Conservation (phyloP, 2,329 filamentous ascomycete species). For the Paecilomyces sp. region DNA sequence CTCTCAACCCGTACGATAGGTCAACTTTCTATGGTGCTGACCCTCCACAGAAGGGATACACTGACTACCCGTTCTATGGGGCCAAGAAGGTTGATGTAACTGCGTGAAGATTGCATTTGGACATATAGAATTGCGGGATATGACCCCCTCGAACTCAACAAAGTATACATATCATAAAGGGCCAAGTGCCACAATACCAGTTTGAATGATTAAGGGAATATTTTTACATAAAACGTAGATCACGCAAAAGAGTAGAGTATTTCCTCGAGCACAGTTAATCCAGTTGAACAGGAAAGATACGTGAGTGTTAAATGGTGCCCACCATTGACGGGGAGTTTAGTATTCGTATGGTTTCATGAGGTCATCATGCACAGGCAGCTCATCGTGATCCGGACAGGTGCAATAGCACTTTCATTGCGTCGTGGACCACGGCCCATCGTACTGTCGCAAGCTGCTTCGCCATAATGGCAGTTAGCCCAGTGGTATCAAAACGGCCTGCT, state of each 20-base stretch:
- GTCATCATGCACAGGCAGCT: background rate
- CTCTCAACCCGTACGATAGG: constrained; percentile 32
- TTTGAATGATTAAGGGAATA: background rate
- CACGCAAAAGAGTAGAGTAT: background rate
- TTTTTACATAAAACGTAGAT: background rate
- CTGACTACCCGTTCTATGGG: constrained; percentile 30
- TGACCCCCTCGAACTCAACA: background rate
- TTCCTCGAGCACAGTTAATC: too few species aligned
- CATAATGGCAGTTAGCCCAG: constrained; percentile 50
- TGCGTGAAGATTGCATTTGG: background rate
- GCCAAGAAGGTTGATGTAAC: constrained; percentile 1
- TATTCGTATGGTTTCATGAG: background rate
- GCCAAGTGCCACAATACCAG: background rate
- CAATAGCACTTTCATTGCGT: constrained; percentile 51
- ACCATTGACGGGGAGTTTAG: too few species aligned
- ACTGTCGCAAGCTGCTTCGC: constrained; percentile 50
- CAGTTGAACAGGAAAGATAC: too few species aligned
- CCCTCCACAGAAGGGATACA: constrained; percentile 26
- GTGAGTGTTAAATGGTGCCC: too few species aligned
- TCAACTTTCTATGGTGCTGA: constrained; percentile 34
- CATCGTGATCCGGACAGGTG: constrained; percentile 8
- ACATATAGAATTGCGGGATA: background rate
- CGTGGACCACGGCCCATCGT: constrained; percentile 56
- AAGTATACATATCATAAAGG: background rate
- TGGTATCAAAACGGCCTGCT: constrained; percentile 43